Percentiles rank a stretch among this genome's conserved stretches.
Conservation (phyloP, 495 filamentous ascomycete species). For the Trichoderma orchidacearum region DNA sequence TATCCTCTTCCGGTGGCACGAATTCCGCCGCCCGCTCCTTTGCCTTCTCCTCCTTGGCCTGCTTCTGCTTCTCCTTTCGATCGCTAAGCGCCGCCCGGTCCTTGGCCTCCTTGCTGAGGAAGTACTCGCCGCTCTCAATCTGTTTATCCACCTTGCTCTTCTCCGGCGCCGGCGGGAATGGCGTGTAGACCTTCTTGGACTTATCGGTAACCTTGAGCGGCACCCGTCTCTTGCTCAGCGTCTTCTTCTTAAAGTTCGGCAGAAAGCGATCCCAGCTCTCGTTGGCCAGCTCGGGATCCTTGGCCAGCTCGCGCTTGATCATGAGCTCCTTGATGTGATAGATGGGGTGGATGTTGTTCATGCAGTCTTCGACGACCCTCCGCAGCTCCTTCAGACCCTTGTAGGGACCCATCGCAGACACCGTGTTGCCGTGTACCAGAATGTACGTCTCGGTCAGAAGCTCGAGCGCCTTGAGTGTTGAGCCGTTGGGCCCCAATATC, state of each 20-base stretch:
- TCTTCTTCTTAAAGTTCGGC: slow-evolving; percentile 96
- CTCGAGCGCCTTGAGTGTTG: slow-evolving; percentile 86
- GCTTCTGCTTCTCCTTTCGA: slow-evolving; percentile 63
- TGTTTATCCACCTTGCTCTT: slow-evolving; percentile 94
- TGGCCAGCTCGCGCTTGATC: slow-evolving; percentile 97
- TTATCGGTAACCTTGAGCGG: slow-evolving; percentile 88
- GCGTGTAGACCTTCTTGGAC: slow-evolving; percentile 85
- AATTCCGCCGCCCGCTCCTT: slow-evolving; percentile 74
- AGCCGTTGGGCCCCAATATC: slow-evolving; percentile 44
- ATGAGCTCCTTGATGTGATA: slow-evolving; percentile 90
- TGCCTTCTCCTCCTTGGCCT: slow-evolving; percentile 82
- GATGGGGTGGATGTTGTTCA: slow-evolving; percentile 77
- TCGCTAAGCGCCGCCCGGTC: slow-evolving; percentile 68
- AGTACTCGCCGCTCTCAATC: slow-evolving; percentile 97
- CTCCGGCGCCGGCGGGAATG: slow-evolving; percentile 48
- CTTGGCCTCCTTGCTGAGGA: slow-evolving; percentile 82
- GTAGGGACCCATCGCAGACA: slow-evolving; percentile 78
- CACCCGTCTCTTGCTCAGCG: slow-evolving; percentile 65
- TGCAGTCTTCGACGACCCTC: slow-evolving; percentile 83
- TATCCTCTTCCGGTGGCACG: slow-evolving; percentile 66
- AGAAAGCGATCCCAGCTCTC: slow-evolving; percentile 96
- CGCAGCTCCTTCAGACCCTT: slow-evolving; percentile 91
- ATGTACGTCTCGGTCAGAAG: slow-evolving; percentile 91
- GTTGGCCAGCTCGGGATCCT: slow-evolving; percentile 73
- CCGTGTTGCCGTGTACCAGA: slow-evolving; percentile 94